Evolutionary conservation across 2,329 filamentous ascomycete species (phyloP).

Genomic region (Microdochium trichocladiopsis): DNA sequence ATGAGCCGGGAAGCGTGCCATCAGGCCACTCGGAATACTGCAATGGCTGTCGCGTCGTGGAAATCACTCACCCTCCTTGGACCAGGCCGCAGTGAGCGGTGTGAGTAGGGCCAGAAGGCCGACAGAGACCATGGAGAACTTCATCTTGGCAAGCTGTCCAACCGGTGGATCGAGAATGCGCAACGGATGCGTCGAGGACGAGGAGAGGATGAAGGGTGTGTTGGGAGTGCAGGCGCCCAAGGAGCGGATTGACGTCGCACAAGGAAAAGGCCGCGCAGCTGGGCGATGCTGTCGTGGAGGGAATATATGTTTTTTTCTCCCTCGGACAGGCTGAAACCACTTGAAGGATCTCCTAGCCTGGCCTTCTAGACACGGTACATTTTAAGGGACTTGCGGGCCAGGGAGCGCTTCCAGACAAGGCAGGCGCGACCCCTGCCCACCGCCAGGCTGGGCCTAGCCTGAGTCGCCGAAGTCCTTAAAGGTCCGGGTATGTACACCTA

Average conservation of each 20-base stretch:
- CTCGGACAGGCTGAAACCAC: neutral
- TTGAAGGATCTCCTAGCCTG: neutral
- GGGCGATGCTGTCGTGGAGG: neutral
- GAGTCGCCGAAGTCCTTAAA: no score
- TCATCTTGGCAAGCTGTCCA: conserved; percentile 54
- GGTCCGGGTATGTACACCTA: no score
- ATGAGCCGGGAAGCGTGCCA: conserved; percentile 1
- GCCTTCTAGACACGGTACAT: neutral
- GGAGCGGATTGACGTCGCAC: neutral
- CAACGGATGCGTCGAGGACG: neutral
- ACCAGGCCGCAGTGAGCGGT: conserved; percentile 68
- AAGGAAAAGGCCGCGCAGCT: neutral
- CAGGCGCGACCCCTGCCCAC: neutral
- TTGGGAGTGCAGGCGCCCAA: neutral
- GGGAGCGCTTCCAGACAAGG: neutral
- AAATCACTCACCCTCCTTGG: conserved; percentile 66
- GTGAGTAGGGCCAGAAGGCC: conserved; percentile 63
- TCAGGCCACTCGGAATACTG: neutral
- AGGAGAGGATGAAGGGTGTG: neutral
- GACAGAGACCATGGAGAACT: conserved; percentile 57
- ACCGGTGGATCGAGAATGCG: neutral
- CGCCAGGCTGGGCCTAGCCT: neutral
- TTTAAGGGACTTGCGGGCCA: neutral
- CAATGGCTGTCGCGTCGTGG: neutral
- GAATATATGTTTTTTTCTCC: neutral